Evolutionary conservation across 108 stramenopile species (phyloP).

Genomic region (Nitzschia sp.): DNA sequence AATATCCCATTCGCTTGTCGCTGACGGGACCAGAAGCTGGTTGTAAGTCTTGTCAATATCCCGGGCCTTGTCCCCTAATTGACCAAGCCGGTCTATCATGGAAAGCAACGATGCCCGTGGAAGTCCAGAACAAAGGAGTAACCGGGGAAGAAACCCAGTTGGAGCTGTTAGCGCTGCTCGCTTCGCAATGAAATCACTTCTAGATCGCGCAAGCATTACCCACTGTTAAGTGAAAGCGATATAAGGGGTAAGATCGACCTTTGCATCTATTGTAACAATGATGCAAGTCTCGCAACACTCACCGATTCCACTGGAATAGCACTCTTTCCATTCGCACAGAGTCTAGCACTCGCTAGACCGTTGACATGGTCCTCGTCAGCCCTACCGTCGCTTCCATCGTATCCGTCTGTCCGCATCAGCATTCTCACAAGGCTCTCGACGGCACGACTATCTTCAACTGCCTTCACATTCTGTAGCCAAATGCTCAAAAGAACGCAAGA

Average conservation of each 20-base stretch:
- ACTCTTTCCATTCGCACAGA: slow-evolving; percentile 17
- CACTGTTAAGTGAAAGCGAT: too few species aligned
- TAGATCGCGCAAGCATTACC: slow-evolving; percentile 70
- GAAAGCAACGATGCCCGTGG: slow-evolving; percentile 55
- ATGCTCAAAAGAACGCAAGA: slow-evolving; percentile 54
- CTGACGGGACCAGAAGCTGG: slow-evolving; percentile 56
- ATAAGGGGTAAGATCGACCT: not conserved
- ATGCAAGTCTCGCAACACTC: slow-evolving; percentile 9
- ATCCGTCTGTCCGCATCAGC: slow-evolving; percentile 27
- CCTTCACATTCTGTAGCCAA: slow-evolving; percentile 32
- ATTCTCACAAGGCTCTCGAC: slow-evolving; percentile 41
- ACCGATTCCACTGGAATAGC: slow-evolving; percentile 65
- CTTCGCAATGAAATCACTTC: slow-evolving; percentile 58
- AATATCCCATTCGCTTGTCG: slow-evolving; percentile 69
- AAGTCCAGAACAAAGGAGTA: slow-evolving; percentile 79
- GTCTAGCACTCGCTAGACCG: slow-evolving; percentile 55
- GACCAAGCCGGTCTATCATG: slow-evolving; percentile 67
- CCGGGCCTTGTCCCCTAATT: slow-evolving; percentile 45
- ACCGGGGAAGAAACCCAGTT: slow-evolving; percentile 54
- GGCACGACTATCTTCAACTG: slow-evolving; percentile 7
- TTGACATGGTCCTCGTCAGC: slow-evolving; percentile 1
- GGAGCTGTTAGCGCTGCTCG: slow-evolving; percentile 70
- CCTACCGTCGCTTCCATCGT: slow-evolving; percentile 4
- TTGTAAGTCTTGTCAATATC: slow-evolving; percentile 40
- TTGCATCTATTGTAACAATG: not conserved